Base-by-base conservation (phyloP, 768 basidiomycete species). In the Neoboletus brunneissimus region DNA sequence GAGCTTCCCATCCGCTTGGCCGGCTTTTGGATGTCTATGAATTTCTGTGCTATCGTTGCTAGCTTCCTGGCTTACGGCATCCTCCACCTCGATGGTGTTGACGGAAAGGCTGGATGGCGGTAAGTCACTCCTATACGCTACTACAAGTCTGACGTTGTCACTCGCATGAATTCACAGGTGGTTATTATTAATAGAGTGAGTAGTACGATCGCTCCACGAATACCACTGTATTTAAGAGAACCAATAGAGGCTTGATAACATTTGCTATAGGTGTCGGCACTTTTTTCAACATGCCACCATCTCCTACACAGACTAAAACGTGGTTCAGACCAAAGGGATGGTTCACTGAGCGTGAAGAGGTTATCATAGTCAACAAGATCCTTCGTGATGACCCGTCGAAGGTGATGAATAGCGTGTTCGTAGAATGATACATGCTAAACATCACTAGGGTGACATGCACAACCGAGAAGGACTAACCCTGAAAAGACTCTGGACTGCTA, bases 51-150 rank as follows among this genome's bases (percentile, higher is more conserved):
- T 44, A 83, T 89, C 49, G 58, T 83, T 22, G 77, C 80, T 49
- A 81, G 82, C 3, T 88, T 91, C 67, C 64, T 88, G 10, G 88
- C 84, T 0, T 83, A 82, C 0, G 87, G 85, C 6, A 81, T 88
- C 18, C 71, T 87, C 16, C 60, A 51, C 22, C 57, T 63, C 8
- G n/a, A 51, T 12, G 57, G 48, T 40, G 27, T 63, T 35, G 16
- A 18, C 1, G 61, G 62, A 9, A 43, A 48, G 18, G 54, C 61
- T 48, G 62, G 62, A 58, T 63, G 62, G 57, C 40, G 51, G 62
- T 59, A 15, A 37, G 62, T 51, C 13, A 25, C 8, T 16, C 68
- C 71, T 46, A 73, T 85, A 20, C 3, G 12, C 11, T 27, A 27
- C 27, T 4, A 34, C 29, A 43, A 3, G 2, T 23, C 16, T 38